Percentiles rank a stretch among this genome's conserved stretches.
phyloP scores from a whole-genome alignment of 495 filamentous ascomycete species.

The Talaromyces proteolyticus region DNA sequence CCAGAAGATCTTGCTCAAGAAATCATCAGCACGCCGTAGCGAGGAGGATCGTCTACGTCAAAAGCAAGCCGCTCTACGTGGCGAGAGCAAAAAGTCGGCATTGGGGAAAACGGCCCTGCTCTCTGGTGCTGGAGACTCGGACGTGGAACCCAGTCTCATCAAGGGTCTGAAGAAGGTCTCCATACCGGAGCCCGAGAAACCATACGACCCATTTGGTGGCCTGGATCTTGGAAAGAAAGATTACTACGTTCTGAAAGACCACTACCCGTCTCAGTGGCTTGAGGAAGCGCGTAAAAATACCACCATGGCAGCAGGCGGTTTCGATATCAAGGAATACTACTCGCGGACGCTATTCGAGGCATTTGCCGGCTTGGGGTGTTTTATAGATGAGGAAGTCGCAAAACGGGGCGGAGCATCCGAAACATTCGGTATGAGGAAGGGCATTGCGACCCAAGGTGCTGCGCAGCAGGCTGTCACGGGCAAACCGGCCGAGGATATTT shows the following conservation, averaged over 20 bases:
- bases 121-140: conserved; percentile 17
- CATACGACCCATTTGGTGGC: conserved; percentile 87
- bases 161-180: conserved; percentile 68
- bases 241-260: conserved; percentile 60
- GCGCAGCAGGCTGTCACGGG: conserved; percentile 20
- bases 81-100: conserved; percentile 22
- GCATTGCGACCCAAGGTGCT: conserved; percentile 25
- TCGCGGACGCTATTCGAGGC: conserved; percentile 76
- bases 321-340: conserved; percentile 75
- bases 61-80: conserved; percentile 37
- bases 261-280: conserved; percentile 62
- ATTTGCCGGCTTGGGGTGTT: conserved; percentile 80
- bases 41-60: conserved; percentile 42
- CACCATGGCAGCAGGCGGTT: conserved; percentile 70
- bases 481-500: conserved; percentile 10
- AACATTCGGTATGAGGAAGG: conserved; percentile 9
- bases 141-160: conserved; percentile 44
- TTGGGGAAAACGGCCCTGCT: conserved; percentile 14
- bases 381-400: conserved; percentile 71
- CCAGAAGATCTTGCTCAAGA: conserved; percentile 64
- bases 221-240: conserved; percentile 55
- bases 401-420: conserved; percentile 24
- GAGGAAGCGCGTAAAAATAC: conserved; percentile 53
- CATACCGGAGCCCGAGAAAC: conserved; percentile 56
- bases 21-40: conserved; percentile 47